A percentile compares a stretch with the other conserved stretches of the same genome.
Conservation (phyloP, 768 basidiomycete genomes). For the Rhizopogon roseolus region DNA sequence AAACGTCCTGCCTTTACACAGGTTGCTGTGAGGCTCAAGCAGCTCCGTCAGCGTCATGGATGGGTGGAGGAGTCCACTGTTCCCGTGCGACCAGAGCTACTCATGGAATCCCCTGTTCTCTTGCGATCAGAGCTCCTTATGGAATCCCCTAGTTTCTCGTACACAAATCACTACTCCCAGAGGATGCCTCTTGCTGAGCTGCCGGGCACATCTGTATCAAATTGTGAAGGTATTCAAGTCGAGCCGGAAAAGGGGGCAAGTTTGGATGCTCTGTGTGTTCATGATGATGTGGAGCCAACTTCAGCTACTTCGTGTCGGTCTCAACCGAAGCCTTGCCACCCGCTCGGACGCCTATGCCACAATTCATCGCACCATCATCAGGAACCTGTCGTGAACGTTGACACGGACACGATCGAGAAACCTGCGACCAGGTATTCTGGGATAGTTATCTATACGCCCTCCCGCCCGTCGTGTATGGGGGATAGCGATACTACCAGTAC, state of each 20-base stretch:
- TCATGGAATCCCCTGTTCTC: slow-evolving; percentile 20
- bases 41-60: slow-evolving; percentile 37
- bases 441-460: slow-evolving; percentile 34
- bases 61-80: slow-evolving; percentile 21
- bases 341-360: background rate
- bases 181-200: slow-evolving; percentile 32
- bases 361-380: background rate
- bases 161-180: slow-evolving; percentile 23
- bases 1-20: slow-evolving; percentile 49
- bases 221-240: background rate
- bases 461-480: slow-evolving; percentile 7
- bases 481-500: slow-evolving; percentile 18
- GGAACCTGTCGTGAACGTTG: background rate
- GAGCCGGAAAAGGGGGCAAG: too few species aligned
- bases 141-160: slow-evolving; percentile 9
- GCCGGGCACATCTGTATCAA: slow-evolving; percentile 16
- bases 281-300: too few species aligned
- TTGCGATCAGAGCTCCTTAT: slow-evolving; percentile 19
- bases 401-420: slow-evolving; percentile 18
- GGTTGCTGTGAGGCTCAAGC: slow-evolving; percentile 42
- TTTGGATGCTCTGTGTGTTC: background rate
- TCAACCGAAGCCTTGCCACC: background rate
- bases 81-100: slow-evolving; percentile 25
- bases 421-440: slow-evolving; percentile 18
- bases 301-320: background rate